Evolutionary conservation across 202 grass and related monocot genomes (phyloP).

Genomic region (Bolboschoenoplectus hybrid): DNA sequence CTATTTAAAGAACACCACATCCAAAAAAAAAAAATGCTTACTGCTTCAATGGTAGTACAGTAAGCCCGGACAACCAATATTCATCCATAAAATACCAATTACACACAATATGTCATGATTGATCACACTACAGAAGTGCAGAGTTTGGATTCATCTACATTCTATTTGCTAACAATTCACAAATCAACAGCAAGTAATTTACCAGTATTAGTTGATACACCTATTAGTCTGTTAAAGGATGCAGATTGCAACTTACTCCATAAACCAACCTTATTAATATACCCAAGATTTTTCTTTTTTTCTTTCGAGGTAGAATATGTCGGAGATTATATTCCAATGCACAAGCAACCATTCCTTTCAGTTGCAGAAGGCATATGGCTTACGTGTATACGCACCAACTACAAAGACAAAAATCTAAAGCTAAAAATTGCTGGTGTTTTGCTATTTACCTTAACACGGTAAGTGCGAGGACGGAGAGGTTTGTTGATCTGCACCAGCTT

Average conservation of each 20-base stretch:
- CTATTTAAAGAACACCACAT: not conserved
- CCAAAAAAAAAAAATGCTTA: not conserved
- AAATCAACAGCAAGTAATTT: constrained; percentile 1
- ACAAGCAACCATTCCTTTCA: not conserved
- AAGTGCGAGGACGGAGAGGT: constrained; percentile 77
- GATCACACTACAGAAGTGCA: not conserved
- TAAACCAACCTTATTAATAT: not conserved
- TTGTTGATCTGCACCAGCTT: constrained; percentile 80
- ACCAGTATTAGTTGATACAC: not conserved
- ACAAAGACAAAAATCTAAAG: not conserved
- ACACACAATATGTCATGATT: not conserved
- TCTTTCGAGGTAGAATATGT: not conserved
- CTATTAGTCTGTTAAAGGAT: not conserved
- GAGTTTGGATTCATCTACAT: not conserved
- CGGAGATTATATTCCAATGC: not conserved
- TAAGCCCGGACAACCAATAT: not conserved
- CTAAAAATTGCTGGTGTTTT: not conserved
- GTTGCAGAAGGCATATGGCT: not conserved
- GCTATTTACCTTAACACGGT: constrained; percentile 66
- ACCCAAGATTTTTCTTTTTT: not conserved
- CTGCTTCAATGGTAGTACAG: not conserved
- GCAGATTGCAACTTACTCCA: not conserved
- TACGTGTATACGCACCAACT: not conserved
- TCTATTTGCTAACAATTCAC: not conserved
- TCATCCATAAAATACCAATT: not conserved